Evolutionary conservation across 345 rosid species (phyloP).

Genomic region (Physaria fendleri): DNA sequence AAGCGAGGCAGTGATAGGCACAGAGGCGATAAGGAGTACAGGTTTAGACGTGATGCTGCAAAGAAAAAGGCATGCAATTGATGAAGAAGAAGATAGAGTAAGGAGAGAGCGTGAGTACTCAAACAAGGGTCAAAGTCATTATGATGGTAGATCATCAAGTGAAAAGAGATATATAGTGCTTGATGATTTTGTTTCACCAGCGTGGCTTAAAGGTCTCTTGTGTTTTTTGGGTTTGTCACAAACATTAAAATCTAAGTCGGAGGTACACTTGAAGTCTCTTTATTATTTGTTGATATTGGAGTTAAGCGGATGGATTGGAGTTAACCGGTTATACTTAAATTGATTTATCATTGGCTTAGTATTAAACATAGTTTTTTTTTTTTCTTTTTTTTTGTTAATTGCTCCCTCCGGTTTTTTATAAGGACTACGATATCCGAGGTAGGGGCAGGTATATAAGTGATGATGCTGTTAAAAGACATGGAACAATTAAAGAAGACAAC

Average conservation of each 20-base stretch:
- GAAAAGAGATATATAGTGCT: slow-evolving; percentile 24
- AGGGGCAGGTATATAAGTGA: slow-evolving; percentile 33
- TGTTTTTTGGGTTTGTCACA: slow-evolving; percentile 1
- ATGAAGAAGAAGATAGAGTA: slow-evolving; percentile 22
- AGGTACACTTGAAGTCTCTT: too few species aligned
- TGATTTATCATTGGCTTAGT: too few species aligned
- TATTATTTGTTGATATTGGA: too few species aligned
- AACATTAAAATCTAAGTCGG: not conserved
- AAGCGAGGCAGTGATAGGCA: slow-evolving; percentile 31
- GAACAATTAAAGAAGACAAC: too few species aligned
- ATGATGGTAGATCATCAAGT: slow-evolving; percentile 9
- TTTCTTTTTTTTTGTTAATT: too few species aligned
- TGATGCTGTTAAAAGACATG: slow-evolving; percentile 26
- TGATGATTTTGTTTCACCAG: slow-evolving; percentile 7
- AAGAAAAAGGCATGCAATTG: slow-evolving; percentile 20
- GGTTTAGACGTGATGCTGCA: slow-evolving; percentile 16
- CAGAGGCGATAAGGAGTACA: slow-evolving; percentile 34
- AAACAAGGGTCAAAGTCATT: slow-evolving; percentile 20
- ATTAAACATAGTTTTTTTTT: too few species aligned
- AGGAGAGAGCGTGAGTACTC: slow-evolving; percentile 23
- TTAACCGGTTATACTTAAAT: too few species aligned
- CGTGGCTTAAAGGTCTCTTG: not conserved
- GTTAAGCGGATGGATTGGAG: too few species aligned
- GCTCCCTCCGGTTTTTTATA: too few species aligned
- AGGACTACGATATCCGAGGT: slow-evolving; percentile 13